Percentiles rank a stretch among this genome's conserved stretches.
phyloP scores from a whole-genome alignment of 2,329 filamentous ascomycete genomes.

The Venturia aucupariae region DNA sequence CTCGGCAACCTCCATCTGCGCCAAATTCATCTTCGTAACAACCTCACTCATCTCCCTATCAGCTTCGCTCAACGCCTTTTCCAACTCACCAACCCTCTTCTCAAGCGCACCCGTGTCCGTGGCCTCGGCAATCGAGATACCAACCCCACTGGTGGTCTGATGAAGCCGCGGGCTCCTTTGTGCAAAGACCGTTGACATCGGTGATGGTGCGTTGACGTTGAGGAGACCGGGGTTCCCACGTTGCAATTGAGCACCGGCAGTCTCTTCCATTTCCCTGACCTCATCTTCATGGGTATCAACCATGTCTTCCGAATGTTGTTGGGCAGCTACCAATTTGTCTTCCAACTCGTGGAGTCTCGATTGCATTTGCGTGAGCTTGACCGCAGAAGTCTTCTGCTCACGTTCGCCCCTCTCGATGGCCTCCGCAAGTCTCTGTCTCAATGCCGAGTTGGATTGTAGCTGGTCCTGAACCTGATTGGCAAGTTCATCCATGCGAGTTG shows the following conservation, averaged over 20 bases:
- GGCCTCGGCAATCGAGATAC: slow-evolving; percentile 54
- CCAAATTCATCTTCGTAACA: slow-evolving; percentile 69
- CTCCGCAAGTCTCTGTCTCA: slow-evolving; percentile 67
- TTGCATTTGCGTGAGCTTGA: slow-evolving; percentile 77
- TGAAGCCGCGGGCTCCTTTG: slow-evolving; percentile 51
- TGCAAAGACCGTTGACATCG: slow-evolving; percentile 37
- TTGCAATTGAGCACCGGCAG: slow-evolving; percentile 65
- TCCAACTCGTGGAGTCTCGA: slow-evolving; percentile 71
- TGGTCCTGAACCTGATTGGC: slow-evolving; percentile 72
- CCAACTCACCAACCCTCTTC: slow-evolving; percentile 71
- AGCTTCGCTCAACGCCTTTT: slow-evolving; percentile 66
- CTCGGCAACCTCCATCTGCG: slow-evolving; percentile 74
- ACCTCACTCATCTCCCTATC: slow-evolving; percentile 79
- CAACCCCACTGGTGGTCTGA: slow-evolving; percentile 48
- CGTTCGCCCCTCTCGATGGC: slow-evolving; percentile 76
- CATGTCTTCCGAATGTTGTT: slow-evolving; percentile 77
- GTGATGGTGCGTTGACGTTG: slow-evolving; percentile 14
- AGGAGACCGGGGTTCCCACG: slow-evolving; percentile 32
- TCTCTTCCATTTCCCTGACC: slow-evolving; percentile 64
- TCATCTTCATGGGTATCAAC: slow-evolving; percentile 81
- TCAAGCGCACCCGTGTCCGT: slow-evolving; percentile 67
- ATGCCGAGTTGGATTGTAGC: slow-evolving; percentile 63
- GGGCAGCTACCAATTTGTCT: slow-evolving; percentile 72
- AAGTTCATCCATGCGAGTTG: slow-evolving; percentile 69
- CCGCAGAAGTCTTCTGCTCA: slow-evolving; percentile 70